Evolutionary conservation across 2,329 filamentous ascomycete species (phyloP).

Genomic region (Fusarium zealandicum): DNA sequence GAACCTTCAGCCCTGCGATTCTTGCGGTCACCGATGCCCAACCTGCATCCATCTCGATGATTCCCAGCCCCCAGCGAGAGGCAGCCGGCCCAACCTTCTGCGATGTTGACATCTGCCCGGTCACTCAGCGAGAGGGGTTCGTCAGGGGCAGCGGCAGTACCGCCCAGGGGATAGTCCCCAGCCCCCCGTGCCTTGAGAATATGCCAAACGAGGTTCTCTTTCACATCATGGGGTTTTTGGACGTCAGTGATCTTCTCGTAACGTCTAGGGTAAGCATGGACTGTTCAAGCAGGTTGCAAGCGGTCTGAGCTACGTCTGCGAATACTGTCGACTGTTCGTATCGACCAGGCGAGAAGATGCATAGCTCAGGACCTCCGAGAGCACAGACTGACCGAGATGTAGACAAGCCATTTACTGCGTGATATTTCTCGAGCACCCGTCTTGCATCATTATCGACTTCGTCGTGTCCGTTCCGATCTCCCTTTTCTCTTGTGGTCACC

Average conservation of each 20-base stretch:
- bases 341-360: neutral
- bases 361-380: slow-evolving; percentile 5
- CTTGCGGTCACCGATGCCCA: slow-evolving; percentile 43
- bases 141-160: neutral
- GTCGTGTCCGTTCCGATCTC: slow-evolving; percentile 61
- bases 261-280: slow-evolving; percentile 60
- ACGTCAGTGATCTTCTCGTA: slow-evolving; percentile 63
- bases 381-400: slow-evolving; percentile 27
- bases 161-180: neutral
- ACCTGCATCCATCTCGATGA: slow-evolving; percentile 28
- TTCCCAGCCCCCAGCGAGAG: slow-evolving; percentile 16
- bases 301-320: neutral
- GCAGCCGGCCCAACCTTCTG: slow-evolving; percentile 13
- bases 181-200: slow-evolving; percentile 45
- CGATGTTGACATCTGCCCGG: slow-evolving; percentile 2
- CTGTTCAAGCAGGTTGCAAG: slow-evolving; percentile 6
- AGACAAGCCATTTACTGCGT: slow-evolving; percentile 70
- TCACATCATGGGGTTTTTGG: slow-evolving; percentile 62
- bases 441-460: slow-evolving; percentile 68
- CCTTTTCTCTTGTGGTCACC: slow-evolving; percentile 63
- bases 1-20: slow-evolving; percentile 32
- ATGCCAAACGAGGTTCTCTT: slow-evolving; percentile 65
- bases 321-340: neutral
- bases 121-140: neutral
- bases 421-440: slow-evolving; percentile 69